phyloP scores from a whole-genome alignment of 176 grass and related monocot species.

The Oryza officinalis region DNA sequence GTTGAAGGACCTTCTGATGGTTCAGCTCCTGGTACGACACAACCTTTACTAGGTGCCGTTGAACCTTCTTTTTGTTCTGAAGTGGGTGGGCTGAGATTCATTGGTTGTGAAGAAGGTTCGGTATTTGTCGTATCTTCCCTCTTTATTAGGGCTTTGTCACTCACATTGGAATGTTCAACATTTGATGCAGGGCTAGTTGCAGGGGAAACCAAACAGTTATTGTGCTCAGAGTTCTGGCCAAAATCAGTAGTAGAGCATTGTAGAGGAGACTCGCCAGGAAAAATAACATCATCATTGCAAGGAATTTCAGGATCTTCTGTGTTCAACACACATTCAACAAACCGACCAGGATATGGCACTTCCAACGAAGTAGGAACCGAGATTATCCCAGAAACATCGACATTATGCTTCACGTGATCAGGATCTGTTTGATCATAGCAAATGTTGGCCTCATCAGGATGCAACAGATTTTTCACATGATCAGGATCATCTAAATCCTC shows the following conservation, averaged over 20 bases:
- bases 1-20: conserved; percentile 44
- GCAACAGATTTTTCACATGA: conserved; percentile 34
- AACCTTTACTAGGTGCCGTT: conserved; percentile 36
- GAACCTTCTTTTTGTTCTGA: conserved; percentile 49
- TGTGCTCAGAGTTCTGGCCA: conserved; percentile 36
- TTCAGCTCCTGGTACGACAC: conserved; percentile 39
- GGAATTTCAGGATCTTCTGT: conserved; percentile 74
- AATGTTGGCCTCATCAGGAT: conserved; percentile 38
- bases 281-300: conserved; percentile 56
- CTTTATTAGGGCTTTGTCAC: conserved; percentile 48
- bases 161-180: conserved; percentile 38
- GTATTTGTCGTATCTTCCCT: conserved; percentile 45
- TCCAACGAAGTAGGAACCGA: conserved; percentile 39
- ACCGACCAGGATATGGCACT: conserved; percentile 36
- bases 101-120: conserved; percentile 21
- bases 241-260: conserved; percentile 31
- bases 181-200: conserved; percentile 39
- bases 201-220: conserved; percentile 21
- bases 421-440: conserved; percentile 47
- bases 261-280: conserved; percentile 29
- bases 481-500: conserved; percentile 44
- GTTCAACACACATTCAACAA: conserved; percentile 48
- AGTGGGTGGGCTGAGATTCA: conserved; percentile 38
- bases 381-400: conserved; percentile 41
- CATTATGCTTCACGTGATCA: conserved; percentile 30